Conservation (phyloP, 176 grass and related monocot genomes). For the Zoysia pacifica region DNA sequence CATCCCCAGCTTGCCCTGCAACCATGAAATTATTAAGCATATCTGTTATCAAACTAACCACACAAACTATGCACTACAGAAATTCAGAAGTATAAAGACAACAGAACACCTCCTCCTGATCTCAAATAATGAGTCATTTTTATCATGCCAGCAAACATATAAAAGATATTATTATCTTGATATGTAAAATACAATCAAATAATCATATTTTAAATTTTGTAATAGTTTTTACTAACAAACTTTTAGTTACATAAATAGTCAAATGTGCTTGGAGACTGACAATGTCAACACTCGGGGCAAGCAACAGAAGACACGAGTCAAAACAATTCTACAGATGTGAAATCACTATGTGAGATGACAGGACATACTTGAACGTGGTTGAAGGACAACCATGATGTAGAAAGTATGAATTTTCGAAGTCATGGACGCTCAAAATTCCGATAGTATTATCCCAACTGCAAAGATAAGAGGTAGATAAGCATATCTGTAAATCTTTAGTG, state of each 20-base stretch:
- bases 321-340: not conserved
- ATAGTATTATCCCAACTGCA: conserved; percentile 36
- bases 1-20: conserved; percentile 54
- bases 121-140: not conserved
- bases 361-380: conserved; percentile 35
- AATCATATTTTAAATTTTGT: not conserved
- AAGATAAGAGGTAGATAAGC: not conserved
- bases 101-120: not conserved
- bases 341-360: not conserved
- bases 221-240: not conserved
- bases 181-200: not conserved
- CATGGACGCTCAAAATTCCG: conserved; percentile 27
- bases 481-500: not conserved
- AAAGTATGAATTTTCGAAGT: conserved; percentile 16
- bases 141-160: too few relatives aligned
- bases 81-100: not conserved
- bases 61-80: not conserved
- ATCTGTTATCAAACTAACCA: not conserved
- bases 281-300: not conserved
- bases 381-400: conserved; percentile 28
- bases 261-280: not conserved
- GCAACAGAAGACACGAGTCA: too few relatives aligned
- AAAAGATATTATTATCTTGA: not conserved
- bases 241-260: not conserved
- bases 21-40: not conserved